Percentiles rank a stretch among this genome's conserved stretches.
phyloP scores from a whole-genome alignment of 495 filamentous ascomycete genomes.

The Apodospora peruviana region DNA sequence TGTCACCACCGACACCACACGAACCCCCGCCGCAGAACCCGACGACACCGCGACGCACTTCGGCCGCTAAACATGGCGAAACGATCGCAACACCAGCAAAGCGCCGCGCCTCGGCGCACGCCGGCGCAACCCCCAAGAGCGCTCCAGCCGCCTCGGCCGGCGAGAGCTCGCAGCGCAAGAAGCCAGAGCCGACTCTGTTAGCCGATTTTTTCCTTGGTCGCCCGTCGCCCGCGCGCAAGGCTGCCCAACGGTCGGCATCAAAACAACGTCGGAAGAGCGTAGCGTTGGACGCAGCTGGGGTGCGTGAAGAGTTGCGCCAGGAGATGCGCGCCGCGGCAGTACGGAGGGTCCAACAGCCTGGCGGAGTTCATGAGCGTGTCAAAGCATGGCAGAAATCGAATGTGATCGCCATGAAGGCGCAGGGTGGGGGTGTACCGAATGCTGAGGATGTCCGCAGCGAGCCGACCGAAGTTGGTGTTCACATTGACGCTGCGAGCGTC shows the following conservation, averaged over 20 bases:
- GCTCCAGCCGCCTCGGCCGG: slow-evolving; percentile 30
- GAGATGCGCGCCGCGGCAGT: slow-evolving; percentile 47
- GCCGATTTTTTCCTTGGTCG: slow-evolving; percentile 50
- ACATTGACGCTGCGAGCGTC: slow-evolving; percentile 41
- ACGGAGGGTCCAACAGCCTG: slow-evolving; percentile 41
- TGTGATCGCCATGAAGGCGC: slow-evolving; percentile 45
- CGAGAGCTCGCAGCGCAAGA: slow-evolving; percentile 24
- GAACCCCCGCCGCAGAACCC: slow-evolving; percentile 13
- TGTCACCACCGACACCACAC: slow-evolving; percentile 23
- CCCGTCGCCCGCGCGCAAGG: slow-evolving; percentile 39
- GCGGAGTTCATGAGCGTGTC: slow-evolving; percentile 59
- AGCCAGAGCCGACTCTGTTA: slow-evolving; percentile 41
- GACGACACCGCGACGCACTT: slow-evolving; percentile 10
- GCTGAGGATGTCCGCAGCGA: slow-evolving; percentile 35
- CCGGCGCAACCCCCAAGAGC: slow-evolving; percentile 32
- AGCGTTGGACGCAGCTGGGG: slow-evolving; percentile 29
- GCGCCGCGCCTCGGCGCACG: slow-evolving; percentile 15
- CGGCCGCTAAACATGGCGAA: slow-evolving; percentile 19
- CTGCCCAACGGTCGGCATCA: slow-evolving; percentile 31
- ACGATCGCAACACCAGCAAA: slow-evolving; percentile 21
- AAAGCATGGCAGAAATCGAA: slow-evolving; percentile 72
- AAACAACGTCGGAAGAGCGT: slow-evolving; percentile 39
- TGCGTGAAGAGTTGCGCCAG: slow-evolving; percentile 35
- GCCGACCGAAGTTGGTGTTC: slow-evolving; percentile 38
- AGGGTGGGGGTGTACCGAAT: slow-evolving; percentile 26